Conservation (phyloP, 371 early-diverging fungal genomes). For the Mucor circinelloides region DNA sequence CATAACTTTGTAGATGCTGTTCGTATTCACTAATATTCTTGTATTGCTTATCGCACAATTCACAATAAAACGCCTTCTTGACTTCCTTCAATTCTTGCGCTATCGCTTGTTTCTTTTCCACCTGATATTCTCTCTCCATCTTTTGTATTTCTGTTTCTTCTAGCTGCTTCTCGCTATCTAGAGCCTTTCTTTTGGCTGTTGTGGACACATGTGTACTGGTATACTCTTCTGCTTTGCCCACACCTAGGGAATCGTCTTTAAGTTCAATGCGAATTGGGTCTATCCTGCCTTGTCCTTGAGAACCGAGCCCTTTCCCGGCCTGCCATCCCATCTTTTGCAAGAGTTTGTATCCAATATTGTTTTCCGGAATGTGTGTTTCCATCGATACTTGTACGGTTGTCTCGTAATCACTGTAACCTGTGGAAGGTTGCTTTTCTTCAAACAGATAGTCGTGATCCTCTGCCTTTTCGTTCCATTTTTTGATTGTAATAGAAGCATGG, state of each 20-base stretch:
- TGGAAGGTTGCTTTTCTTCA: not conserved
- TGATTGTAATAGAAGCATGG: not conserved
- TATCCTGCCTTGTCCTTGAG: constrained; percentile 53
- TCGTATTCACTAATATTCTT: constrained; percentile 75
- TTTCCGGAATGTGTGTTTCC: constrained; percentile 56
- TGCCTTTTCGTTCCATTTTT: not conserved
- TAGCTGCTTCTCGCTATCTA: constrained; percentile 63
- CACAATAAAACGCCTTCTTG: constrained; percentile 76
- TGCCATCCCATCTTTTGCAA: constrained; percentile 74
- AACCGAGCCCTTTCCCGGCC: constrained; percentile 64
- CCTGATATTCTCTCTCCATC: constrained; percentile 47
- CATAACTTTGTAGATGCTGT: constrained; percentile 75
- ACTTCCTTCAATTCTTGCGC: constrained; percentile 65
- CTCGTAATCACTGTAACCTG: constrained; percentile 11
- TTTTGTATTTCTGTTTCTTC: constrained; percentile 66
- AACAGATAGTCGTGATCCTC: not conserved
- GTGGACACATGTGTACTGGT: constrained; percentile 50
- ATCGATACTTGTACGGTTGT: constrained; percentile 42
- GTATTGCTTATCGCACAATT: constrained; percentile 81
- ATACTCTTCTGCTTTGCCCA: constrained; percentile 67
- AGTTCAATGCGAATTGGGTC: constrained; percentile 67
- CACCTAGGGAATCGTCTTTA: constrained; percentile 65
- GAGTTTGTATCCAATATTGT: constrained; percentile 65
- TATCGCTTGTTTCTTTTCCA: constrained; percentile 48
- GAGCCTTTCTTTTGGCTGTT: constrained; percentile 64